A percentile compares a stretch with the other conserved stretches of the same genome.
Evolutionary conservation across 164 flowering plant genomes (phyloP).

Genomic region (Cinnamomum micranthum): DNA sequence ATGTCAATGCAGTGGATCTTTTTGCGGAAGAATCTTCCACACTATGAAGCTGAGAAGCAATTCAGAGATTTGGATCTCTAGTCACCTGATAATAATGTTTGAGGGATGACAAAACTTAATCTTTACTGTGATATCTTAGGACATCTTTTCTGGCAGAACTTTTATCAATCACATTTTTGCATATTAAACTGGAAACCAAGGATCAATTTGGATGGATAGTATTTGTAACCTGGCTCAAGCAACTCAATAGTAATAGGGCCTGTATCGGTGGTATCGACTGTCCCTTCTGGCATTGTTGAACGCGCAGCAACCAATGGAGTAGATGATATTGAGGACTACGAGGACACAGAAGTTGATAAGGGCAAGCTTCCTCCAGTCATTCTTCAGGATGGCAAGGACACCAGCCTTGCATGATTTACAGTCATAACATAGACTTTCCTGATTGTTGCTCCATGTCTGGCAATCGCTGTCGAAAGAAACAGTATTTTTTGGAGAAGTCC

Average conservation of each 20-base stretch:
- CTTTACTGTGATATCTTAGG: not conserved
- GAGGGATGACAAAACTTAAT: not conserved
- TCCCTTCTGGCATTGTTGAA: slow-evolving; percentile 10
- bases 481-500: slow-evolving; percentile 20
- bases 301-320: slow-evolving; percentile 23
- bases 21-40: not conserved
- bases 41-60: not conserved
- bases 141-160: too few species aligned
- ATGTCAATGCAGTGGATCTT: too few species aligned
- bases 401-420: slow-evolving; percentile 56
- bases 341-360: slow-evolving; percentile 19
- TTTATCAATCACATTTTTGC: too few species aligned
- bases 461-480: slow-evolving; percentile 19
- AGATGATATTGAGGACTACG: slow-evolving; percentile 18
- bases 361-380: slow-evolving; percentile 32
- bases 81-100: not conserved
- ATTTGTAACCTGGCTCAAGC: not conserved
- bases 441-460: slow-evolving; percentile 23
- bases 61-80: not conserved
- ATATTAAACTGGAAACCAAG: too few species aligned
- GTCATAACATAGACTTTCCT: slow-evolving; percentile 22
- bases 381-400: slow-evolving; percentile 28
- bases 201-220: not conserved
- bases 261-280: not conserved
- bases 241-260: not conserved